Conservation (phyloP, 2,329 filamentous ascomycete genomes). For the Monosporascus cannonballus region DNA sequence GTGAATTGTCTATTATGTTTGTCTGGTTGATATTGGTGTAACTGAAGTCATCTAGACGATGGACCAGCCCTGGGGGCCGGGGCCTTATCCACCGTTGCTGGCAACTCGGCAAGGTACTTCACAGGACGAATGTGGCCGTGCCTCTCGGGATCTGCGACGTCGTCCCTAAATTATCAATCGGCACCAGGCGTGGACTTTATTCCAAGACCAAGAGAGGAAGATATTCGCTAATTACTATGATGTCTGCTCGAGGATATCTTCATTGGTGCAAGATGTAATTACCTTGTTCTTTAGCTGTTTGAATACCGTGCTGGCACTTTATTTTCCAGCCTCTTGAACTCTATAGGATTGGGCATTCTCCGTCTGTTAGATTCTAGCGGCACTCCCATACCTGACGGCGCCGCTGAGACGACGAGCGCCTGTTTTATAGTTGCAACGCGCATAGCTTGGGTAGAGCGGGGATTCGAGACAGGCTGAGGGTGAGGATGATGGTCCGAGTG, state of each 20-base stretch:
- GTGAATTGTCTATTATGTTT: slow-evolving; percentile 15
- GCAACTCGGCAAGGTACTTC: slow-evolving; percentile 12
- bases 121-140: slow-evolving; percentile 14
- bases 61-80: slow-evolving; percentile 10
- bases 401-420: neutral
- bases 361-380: neutral
- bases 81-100: slow-evolving; percentile 7
- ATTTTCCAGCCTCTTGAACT: neutral
- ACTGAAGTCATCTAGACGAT: slow-evolving; percentile 16
- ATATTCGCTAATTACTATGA: slow-evolving; percentile 12
- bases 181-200: neutral
- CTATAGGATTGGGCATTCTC: neutral
- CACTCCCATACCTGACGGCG: neutral
- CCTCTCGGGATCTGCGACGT: slow-evolving; percentile 8
- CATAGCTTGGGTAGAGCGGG: neutral
- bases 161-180: slow-evolving; percentile 7
- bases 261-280: slow-evolving; percentile 6
- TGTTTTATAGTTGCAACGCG: neutral
- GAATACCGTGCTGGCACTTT: neutral
- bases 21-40: slow-evolving; percentile 18
- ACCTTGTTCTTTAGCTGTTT: neutral
- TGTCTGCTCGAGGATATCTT: slow-evolving; percentile 8
- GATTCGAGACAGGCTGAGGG: neutral
- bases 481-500: neutral
- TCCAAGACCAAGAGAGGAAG: neutral